Evolutionary conservation across 2,329 filamentous ascomycete species (phyloP).

Genomic region (Pseudopithomyces maydicus): DNA sequence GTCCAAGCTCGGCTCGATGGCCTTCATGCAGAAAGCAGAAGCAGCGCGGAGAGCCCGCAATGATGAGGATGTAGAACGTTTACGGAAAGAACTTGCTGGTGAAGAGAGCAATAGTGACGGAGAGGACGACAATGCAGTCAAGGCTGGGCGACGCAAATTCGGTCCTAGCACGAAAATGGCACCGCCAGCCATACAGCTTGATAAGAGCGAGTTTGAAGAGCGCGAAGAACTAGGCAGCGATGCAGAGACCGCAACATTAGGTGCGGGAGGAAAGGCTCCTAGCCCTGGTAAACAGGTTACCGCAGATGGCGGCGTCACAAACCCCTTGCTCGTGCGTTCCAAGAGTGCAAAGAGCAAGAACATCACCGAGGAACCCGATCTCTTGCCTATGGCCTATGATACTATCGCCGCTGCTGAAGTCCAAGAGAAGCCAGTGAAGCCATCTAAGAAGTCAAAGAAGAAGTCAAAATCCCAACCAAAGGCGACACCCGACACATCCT

Average conservation of each 20-base stretch:
- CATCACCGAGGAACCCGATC: constrained; percentile 16
- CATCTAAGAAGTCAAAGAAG: constrained; percentile 17
- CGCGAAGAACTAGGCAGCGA: constrained; percentile 56
- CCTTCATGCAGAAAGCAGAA: constrained; percentile 93
- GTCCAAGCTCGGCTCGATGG: constrained; percentile 78
- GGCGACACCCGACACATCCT: constrained; percentile 19
- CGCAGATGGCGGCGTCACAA: constrained; percentile 15
- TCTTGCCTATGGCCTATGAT: constrained; percentile 20
- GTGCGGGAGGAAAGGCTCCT: constrained; percentile 39
- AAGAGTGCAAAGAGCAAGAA: constrained; percentile 32
- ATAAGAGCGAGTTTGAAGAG: constrained; percentile 65
- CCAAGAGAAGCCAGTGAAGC: constrained; percentile 9
- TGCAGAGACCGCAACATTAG: constrained; percentile 20
- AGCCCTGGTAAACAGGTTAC: constrained; percentile 18
- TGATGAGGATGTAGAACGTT: constrained; percentile 65
- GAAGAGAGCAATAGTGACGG: constrained; percentile 61
- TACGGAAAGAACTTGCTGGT: constrained; percentile 71
- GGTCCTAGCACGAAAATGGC: constrained; percentile 55
- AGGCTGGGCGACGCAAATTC: constrained; percentile 73
- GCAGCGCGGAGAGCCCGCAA: constrained; percentile 78
- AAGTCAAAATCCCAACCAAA: constrained; percentile 22
- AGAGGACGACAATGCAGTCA: constrained; percentile 58
- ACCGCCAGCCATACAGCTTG: constrained; percentile 35
- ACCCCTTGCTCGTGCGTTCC: constrained; percentile 41
- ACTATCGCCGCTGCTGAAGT: constrained; percentile 9